phyloP scores from a whole-genome alignment of 106 monocot species.

The Apostasia shenzhenica region DNA sequence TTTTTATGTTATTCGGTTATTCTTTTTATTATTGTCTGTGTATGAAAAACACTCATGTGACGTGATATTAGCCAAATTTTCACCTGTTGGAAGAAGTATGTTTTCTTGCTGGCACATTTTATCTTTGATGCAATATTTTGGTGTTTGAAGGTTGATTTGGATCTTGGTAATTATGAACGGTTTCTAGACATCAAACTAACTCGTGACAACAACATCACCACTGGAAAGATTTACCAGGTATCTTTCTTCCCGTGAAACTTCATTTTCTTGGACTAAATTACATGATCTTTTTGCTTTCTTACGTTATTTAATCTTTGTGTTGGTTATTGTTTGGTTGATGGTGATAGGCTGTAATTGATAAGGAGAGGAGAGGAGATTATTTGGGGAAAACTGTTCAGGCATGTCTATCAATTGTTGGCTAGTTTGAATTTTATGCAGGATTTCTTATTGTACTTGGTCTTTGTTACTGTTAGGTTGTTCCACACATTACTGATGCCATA shows the following conservation, averaged over 20 bases:
- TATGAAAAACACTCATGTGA: not conserved
- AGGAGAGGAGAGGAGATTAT: conserved; percentile 49
- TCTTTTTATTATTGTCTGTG: not conserved
- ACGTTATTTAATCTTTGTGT: not conserved
- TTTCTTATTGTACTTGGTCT: not conserved
- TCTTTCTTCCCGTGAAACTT: not conserved
- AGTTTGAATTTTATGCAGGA: not conserved
- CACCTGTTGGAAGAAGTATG: not conserved
- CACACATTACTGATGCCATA: conserved; percentile 88
- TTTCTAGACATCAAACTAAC: conserved; percentile 44
- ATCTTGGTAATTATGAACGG: conserved; percentile 52
- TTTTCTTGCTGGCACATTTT: not conserved
- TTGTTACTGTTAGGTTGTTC: conserved; percentile 62
- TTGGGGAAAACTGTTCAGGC: conserved; percentile 64
- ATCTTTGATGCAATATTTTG: not conserved
- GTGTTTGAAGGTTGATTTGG: conserved; percentile 39
- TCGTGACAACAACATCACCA: conserved; percentile 51
- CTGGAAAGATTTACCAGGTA: conserved; percentile 54
- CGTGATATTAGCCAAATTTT: not conserved
- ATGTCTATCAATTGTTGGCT: not conserved
- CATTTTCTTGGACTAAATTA: not conserved
- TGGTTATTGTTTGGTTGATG: not conserved
- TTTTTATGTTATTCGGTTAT: not conserved
- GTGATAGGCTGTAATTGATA: conserved; percentile 37
- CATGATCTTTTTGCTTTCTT: not conserved